Percentiles rank a stretch among this genome's conserved stretches.
These are phyloP conservation scores for Gossypium lobatum DNA, from an alignment of 441 rosid genomes.

Conservation along the genomic window DNA sequence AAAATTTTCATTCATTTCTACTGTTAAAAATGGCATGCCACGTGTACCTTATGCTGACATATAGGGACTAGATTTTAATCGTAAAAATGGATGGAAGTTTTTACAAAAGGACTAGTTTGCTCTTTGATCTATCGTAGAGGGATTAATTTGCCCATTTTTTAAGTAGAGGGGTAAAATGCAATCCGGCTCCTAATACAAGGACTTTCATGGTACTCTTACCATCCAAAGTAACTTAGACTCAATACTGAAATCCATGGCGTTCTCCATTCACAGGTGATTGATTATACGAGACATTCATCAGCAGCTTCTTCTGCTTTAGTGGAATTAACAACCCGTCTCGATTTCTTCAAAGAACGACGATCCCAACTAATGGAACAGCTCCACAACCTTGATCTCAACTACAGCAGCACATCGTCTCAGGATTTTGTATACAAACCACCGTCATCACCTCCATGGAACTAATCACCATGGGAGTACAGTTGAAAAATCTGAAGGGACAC, in stretches of 20 bases:
- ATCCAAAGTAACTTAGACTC: background rate
- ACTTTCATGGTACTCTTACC: no score
- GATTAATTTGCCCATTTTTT: no score
- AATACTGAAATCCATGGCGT: background rate
- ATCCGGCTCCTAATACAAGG: no score
- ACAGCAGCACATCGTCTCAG: slow-evolving; percentile 70
- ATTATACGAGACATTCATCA: slow-evolving; percentile 67
- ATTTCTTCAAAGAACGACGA: slow-evolving; percentile 94
- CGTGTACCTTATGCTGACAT: no score
- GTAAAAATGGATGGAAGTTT: no score
- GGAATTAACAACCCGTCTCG: slow-evolving; percentile 84
- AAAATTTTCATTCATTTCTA: no score
- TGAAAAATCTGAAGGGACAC: slow-evolving; percentile 6
- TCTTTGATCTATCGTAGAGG: no score
- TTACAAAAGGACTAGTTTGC: no score
- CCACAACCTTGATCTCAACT: slow-evolving; percentile 81
- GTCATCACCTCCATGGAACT: slow-evolving; percentile 93
- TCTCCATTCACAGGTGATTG: slow-evolving; percentile 43
- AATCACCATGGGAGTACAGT: slow-evolving; percentile 5
- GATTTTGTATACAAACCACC: slow-evolving; percentile 66
- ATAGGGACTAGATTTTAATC: no score
- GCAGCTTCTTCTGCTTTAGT: slow-evolving; percentile 81
- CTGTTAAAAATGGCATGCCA: no score
- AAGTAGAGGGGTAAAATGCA: no score
- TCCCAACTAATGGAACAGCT: slow-evolving; percentile 96